Percentiles rank a stretch among this genome's conserved stretches.
Evolutionary conservation across 2,329 filamentous ascomycete species (phyloP).

Genomic region (Penicillium glabrum): DNA sequence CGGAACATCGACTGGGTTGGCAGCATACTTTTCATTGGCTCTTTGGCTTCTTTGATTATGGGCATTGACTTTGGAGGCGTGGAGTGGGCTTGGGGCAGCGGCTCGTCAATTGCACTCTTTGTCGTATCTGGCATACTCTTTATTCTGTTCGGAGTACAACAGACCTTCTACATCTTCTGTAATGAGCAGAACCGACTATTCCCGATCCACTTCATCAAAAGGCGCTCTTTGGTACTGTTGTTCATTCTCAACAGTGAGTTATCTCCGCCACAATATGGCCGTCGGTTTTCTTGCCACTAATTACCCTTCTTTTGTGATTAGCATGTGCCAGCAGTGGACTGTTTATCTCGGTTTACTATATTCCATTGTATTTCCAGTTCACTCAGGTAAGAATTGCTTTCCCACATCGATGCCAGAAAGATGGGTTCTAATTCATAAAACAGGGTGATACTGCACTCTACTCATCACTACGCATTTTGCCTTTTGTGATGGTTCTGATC

Average conservation of each 20-base stretch:
- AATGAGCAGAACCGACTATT: constrained; percentile 51
- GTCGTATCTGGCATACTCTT: constrained; percentile 39
- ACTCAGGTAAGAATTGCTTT: constrained; percentile 12
- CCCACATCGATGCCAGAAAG: not conserved
- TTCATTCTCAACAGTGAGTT: constrained; percentile 39
- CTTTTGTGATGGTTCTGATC: constrained; percentile 30
- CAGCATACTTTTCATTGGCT: constrained; percentile 25
- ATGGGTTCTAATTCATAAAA: not conserved
- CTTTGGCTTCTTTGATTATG: constrained; percentile 7
- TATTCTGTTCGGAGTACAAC: constrained; percentile 49
- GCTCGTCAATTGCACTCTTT: constrained; percentile 44
- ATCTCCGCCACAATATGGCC: constrained; percentile 25
- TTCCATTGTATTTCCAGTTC: constrained; percentile 58
- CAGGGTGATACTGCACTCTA: constrained; percentile 38
- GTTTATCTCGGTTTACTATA: constrained; percentile 51
- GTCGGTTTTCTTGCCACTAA: not conserved
- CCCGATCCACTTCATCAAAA: constrained; percentile 48
- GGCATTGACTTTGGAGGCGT: constrained; percentile 35
- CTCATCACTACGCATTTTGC: constrained; percentile 33
- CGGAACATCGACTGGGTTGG: constrained; percentile 36
- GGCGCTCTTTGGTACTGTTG: constrained; percentile 41
- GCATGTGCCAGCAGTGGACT: constrained; percentile 9
- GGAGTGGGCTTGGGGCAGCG: constrained; percentile 40
- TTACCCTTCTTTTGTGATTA: not conserved
- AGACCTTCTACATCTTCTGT: constrained; percentile 41